Conservation (phyloP, 768 basidiomycete genomes). For the Leccinum olivaceopallidum region DNA sequence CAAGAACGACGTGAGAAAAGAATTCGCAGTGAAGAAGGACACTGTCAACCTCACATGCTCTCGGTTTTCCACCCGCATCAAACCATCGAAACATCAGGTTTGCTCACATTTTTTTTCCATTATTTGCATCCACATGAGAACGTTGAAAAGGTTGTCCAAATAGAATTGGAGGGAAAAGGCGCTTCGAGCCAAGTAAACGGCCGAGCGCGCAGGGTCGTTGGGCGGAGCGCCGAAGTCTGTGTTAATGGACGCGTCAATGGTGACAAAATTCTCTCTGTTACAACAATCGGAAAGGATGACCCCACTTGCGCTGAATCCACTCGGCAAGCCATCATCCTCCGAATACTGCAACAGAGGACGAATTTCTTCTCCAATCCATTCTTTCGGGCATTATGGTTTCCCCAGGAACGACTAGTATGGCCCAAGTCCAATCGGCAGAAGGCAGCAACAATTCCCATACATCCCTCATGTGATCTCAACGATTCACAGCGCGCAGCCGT, state of each 20-base stretch:
- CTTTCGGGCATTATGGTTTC: conserved; percentile 32
- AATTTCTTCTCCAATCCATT: conserved; percentile 25
- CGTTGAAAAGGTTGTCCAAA: conserved; percentile 18
- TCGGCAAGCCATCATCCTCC: conserved; percentile 26
- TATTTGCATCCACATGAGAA: not conserved
- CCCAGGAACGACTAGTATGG: conserved; percentile 21
- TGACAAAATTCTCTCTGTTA: conserved; percentile 35
- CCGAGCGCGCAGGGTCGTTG: conserved; percentile 29
- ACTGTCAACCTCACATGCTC: conserved; percentile 35
- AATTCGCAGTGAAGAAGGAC: conserved; percentile 31
- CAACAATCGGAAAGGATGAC: conserved; percentile 52
- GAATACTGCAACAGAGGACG: conserved; percentile 17
- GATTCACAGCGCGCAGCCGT: conserved; percentile 30
- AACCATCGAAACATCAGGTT: conserved; percentile 40
- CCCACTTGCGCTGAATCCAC: conserved; percentile 54
- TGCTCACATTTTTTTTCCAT: conserved; percentile 7
- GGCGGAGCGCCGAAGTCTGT: conserved; percentile 39
- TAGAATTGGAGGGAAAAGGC: conserved; percentile 15
- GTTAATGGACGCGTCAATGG: conserved; percentile 25
- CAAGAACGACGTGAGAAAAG: conserved; percentile 41
- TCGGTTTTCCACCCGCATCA: conserved; percentile 49
- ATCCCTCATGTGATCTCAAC: conserved; percentile 21
- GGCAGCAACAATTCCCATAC: not conserved
- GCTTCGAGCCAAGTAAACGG: conserved; percentile 12
- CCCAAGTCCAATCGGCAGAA: not conserved